A percentile compares a stretch with the other conserved stretches of the same genome.
Evolutionary conservation across 2,329 filamentous ascomycete species (phyloP).

Genomic region (Fusarium musae): DNA sequence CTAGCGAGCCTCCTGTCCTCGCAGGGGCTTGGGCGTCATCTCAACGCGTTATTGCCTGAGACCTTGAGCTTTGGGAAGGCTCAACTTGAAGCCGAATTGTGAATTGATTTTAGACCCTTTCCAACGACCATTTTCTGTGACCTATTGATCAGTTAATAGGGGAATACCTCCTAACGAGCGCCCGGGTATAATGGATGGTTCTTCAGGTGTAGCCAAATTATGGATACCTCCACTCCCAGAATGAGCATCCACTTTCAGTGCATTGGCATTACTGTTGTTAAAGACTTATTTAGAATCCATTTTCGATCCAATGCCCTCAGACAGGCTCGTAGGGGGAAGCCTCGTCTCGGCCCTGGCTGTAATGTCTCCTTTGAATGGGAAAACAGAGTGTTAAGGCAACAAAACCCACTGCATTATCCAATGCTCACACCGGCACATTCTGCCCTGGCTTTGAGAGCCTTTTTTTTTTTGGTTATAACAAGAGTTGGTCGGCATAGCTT

Average conservation of each 20-base stretch:
- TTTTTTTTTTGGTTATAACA: not conserved
- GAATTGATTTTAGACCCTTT: not conserved
- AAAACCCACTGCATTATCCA: not conserved
- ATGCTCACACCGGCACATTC: not conserved
- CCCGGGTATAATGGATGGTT: not conserved
- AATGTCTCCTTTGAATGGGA: not conserved
- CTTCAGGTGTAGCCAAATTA: not conserved
- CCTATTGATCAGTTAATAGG: not conserved
- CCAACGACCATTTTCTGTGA: not conserved
- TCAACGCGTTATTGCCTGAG: not conserved
- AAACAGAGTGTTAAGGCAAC: not conserved
- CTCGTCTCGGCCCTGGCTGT: not conserved
- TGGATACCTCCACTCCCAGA: not conserved
- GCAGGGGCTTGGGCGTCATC: not conserved
- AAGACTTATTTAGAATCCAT: not conserved
- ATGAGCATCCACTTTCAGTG: not conserved
- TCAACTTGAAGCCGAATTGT: not conserved
- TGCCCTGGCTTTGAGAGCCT: not conserved
- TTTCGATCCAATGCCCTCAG: not conserved
- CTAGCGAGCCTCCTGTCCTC: not conserved
- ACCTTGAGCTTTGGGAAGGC: not conserved
- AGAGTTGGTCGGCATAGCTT: not conserved
- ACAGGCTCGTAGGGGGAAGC: not conserved
- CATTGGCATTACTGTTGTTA: not conserved
- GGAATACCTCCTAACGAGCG: not conserved